Base-by-base conservation (phyloP, 2,329 filamentous ascomycete genomes). In the Paecilomyces sp. region DNA sequence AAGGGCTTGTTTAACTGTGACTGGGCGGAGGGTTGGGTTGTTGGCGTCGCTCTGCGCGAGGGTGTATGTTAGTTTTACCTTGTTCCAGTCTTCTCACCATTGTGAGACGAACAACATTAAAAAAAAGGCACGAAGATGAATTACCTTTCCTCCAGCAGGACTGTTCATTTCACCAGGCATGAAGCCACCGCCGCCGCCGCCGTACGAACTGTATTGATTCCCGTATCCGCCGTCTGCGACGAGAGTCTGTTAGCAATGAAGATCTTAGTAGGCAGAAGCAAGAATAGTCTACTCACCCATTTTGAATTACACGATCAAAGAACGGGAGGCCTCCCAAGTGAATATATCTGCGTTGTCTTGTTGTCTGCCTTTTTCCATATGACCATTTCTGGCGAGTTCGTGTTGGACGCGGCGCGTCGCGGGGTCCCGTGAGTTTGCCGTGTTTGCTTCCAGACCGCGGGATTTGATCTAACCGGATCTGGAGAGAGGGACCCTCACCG, bases 1-100 rank as follows among this genome's bases (percentile, higher is more conserved):
- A 70, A 92, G 80, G 60, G 97, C 84, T 77, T 99, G 94, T 76
- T 97, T 97, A 77, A 97, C 91, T 11, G 94, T 99, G 54, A 97
- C 90, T 0, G 94, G 92, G 53, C 94, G 89, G 57, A 99, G 84
- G 22, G 75, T 95, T 90, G 67, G 84, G 83, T 97, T 92, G 75
- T 95, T 90, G 66, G 84, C 82, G 73, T 89, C 89, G 61, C 67
- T 64, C 65, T 18, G 41, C 31, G 15, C 8, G n/a, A 18, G 41
- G 41, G 4, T 47, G 6, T 18, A 22, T 47, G n/a, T 47, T 47
- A 47, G 41, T 18, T 47, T n/a, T 47, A 9, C 41, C 18, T 22
- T 18, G 47, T 22, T 58, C 64, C 30, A n/a, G 31, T 52, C 52
- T 18, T n/a, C 51, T 58, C n/a, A 5, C 15, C 50, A 31, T 53